These are phyloP conservation scores for Brassica nigra DNA, from an alignment of 345 rosid species.

Conservation along the genomic window DNA sequence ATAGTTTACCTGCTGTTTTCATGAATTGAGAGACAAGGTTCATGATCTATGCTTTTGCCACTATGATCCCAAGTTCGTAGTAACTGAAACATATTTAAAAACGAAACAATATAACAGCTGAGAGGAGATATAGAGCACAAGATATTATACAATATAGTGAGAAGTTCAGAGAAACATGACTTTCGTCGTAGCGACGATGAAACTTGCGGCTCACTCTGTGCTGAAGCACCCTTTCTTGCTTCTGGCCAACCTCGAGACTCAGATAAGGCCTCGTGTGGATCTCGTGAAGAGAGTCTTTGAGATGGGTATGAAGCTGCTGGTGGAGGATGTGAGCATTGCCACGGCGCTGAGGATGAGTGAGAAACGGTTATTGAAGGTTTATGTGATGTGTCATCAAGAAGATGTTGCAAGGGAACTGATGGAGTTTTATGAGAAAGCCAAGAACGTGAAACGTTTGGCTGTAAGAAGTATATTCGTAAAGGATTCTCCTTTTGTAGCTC, in stretches of 20 bases:
- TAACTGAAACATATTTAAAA: too few species aligned
- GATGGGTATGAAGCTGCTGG: constrained; percentile 53
- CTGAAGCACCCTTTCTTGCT: constrained; percentile 58
- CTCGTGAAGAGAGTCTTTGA: constrained; percentile 63
- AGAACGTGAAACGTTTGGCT: constrained; percentile 65
- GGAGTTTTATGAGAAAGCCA: constrained; percentile 53
- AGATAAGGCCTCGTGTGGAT: constrained; percentile 60
- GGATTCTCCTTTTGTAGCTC: constrained; percentile 70
- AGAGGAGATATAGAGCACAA: too few species aligned
- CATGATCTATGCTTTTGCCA: too few species aligned
- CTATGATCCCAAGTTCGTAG: too few species aligned
- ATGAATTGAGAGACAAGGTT: too few species aligned
- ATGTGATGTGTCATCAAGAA: constrained; percentile 58
- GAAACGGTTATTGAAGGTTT: constrained; percentile 56
- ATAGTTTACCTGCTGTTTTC: too few species aligned
- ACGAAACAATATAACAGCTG: too few species aligned
- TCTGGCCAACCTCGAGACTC: constrained; percentile 53
- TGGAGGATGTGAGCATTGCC: constrained; percentile 19
- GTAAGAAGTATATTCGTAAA: constrained; percentile 42
- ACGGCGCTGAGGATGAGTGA: constrained; percentile 73
- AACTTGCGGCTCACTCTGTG: constrained; percentile 55
- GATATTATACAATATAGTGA: too few species aligned
- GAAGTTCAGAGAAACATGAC: constrained; percentile 90
- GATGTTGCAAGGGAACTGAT: constrained; percentile 58
- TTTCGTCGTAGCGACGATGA: constrained; percentile 65